Evolutionary conservation across 2,329 filamentous ascomycete genomes (phyloP).

Genomic region (Fusarium brevicatenulatum): DNA sequence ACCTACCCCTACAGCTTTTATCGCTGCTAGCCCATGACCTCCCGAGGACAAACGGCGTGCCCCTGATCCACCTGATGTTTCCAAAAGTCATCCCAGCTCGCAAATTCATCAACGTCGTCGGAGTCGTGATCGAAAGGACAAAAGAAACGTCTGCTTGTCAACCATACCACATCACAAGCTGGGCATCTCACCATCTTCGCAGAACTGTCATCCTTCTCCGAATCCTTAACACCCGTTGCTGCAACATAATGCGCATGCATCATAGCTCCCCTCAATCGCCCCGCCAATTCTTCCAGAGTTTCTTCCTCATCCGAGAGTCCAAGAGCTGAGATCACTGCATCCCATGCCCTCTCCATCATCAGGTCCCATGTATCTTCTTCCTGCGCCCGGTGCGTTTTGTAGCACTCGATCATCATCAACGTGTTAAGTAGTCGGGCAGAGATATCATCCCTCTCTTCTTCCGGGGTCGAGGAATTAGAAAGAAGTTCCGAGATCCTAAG

Average conservation of each 20-base stretch:
- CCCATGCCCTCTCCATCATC: background rate
- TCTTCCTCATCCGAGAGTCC: fast-evolving
- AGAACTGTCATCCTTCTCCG: fast-evolving
- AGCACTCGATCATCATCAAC: fast-evolving
- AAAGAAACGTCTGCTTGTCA: fast-evolving
- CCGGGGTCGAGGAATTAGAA: fast-evolving
- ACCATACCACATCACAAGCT: background rate
- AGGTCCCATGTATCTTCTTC: background rate
- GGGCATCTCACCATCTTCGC: fast-evolving
- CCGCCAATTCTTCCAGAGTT: fast-evolving
- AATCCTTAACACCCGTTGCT: background rate
- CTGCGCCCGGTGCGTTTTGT: background rate
- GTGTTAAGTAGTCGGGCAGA: fast-evolving
- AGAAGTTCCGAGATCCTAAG: fast-evolving
- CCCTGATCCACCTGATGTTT: fast-evolving
- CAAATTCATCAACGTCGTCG: fast-evolving
- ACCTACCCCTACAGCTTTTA: too few species aligned
- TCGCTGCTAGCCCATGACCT: fast-evolving
- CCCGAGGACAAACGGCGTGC: fast-evolving
- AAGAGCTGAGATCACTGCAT: fast-evolving
- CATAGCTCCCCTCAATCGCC: background rate
- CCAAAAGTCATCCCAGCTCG: fast-evolving
- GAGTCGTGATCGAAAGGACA: background rate
- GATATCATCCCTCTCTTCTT: fast-evolving
- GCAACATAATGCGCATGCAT: background rate